Base-by-base conservation (phyloP, 169 alveolate species). In the Cryptosporidium viatorum region DNA sequence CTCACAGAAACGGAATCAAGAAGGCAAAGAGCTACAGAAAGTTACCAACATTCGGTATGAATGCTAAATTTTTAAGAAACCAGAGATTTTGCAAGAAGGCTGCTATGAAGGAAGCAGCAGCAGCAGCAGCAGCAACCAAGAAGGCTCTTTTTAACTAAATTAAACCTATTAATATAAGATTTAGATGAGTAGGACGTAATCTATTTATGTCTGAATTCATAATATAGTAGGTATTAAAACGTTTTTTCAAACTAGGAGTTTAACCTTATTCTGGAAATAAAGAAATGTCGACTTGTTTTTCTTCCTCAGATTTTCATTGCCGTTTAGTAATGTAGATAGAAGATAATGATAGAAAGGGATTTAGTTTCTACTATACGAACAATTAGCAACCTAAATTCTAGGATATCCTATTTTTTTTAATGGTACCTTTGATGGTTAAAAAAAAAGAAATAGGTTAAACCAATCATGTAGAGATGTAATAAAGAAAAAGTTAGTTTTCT, bases 1-100 rank as follows among this genome's bases (percentile, higher is more conserved):
- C 96, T 43, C 97, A 95, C 75, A 95, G 96, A 65, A 95, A 95
- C 85, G 97, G 97, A 41, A 95, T 95, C 71, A 93, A 93, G 93
- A 93, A 93, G 85, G 92, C 89, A 69, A 92, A 92, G 69, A 69
- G 84, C 70, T 93, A 91, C 71, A 94, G 92, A 91, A 94, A 94
- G 85, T 67, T 93, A 35, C 92, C 97, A 33, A 94, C 96, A 59
- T 93, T 86, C 86, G 97, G 97, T 85, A 95, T 94, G 93, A 62
- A 96, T 68, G 33, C 97, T 59, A 95, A 95, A 91, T 95, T 95
- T 86, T 69, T 95, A 91, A 86, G 96, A 67, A 95, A 95, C 92
- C 97, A 95, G 91, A 92, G 95, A 58, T 93, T 86, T 74, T 92
- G 96, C 93, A 95, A 93, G 92, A 94, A 85, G 93, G 95, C 94